phyloP scores from a whole-genome alignment of 1,139 yeast species.

The Geotrichum carabidarum region DNA sequence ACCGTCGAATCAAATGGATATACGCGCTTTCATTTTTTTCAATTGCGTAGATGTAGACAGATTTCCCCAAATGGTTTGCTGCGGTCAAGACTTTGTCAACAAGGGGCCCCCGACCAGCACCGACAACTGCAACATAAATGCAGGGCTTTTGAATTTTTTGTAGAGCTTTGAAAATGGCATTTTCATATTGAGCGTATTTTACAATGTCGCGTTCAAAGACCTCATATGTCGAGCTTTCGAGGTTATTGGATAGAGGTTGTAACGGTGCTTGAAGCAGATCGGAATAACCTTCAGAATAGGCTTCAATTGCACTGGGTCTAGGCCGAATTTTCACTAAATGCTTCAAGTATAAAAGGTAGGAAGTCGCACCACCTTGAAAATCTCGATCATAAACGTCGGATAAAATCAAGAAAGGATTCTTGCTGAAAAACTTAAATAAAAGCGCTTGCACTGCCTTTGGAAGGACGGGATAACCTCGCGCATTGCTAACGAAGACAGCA shows the following conservation, averaged over 20 bases:
- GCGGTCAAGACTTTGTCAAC: constrained; percentile 51
- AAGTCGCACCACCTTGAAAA: constrained; percentile 43
- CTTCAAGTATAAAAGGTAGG: constrained; percentile 51
- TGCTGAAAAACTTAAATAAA: constrained; percentile 39
- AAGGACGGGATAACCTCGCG: constrained; percentile 57
- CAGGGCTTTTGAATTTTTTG: constrained; percentile 33
- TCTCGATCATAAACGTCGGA: constrained; percentile 32
- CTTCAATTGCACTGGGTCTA: constrained; percentile 35
- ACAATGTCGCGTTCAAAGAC: constrained; percentile 63
- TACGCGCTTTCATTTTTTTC: constrained; percentile 70
- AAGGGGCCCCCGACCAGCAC: constrained; percentile 85
- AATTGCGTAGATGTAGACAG: constrained; percentile 48
- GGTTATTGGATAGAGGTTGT: constrained; percentile 58
- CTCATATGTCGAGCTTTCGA: constrained; percentile 56
- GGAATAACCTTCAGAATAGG: constrained; percentile 37
- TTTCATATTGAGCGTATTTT: constrained; percentile 63
- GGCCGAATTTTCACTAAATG: constrained; percentile 43
- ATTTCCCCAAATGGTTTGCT: constrained; percentile 35
- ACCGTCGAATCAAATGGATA: constrained; percentile 34
- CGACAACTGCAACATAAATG: constrained; percentile 53
- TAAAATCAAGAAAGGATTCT: constrained; percentile 34
- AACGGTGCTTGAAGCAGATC: constrained; percentile 55
- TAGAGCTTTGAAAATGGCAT: constrained; percentile 60
- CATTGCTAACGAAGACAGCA: constrained; percentile 51
- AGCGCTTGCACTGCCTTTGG: constrained; percentile 51